Percentiles rank a stretch among this genome's conserved stretches.
phyloP scores from a whole-genome alignment of 352 stramenopile species.

The Phytophthora chlamydospora region DNA sequence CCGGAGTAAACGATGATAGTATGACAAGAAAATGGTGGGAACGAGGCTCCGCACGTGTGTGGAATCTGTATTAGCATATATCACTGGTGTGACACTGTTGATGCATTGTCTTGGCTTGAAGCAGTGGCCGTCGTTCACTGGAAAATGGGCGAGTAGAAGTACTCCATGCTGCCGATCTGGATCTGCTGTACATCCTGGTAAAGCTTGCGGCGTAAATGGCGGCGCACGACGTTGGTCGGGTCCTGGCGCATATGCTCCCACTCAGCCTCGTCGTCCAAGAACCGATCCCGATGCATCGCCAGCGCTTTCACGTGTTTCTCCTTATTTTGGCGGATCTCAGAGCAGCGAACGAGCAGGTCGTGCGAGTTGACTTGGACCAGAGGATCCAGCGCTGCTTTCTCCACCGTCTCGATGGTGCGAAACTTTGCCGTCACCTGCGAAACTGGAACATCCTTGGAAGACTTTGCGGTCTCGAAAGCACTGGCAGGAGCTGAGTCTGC shows the following conservation, averaged over 20 bases:
- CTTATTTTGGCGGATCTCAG: constrained; percentile 65
- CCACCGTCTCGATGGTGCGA: constrained; percentile 67
- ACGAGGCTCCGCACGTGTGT: constrained; percentile 14
- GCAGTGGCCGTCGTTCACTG: constrained; percentile 17
- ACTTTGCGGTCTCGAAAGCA: constrained; percentile 5
- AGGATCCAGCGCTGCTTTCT: constrained; percentile 51
- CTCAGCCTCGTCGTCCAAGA: constrained; percentile 59
- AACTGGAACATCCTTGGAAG: constrained; percentile 1
- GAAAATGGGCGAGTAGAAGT: constrained; percentile 74
- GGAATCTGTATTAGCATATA: constrained; percentile 16
- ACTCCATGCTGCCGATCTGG: constrained; percentile 65
- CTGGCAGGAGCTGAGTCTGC: neutral
- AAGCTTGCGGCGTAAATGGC: constrained; percentile 58
- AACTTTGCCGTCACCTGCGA: constrained; percentile 27
- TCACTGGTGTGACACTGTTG: constrained; percentile 8
- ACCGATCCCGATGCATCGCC: constrained; percentile 50
- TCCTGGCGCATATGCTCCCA: constrained; percentile 77
- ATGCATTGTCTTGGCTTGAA: neutral
- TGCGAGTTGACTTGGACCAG: constrained; percentile 69
- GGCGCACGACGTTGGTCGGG: constrained; percentile 66
- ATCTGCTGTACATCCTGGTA: constrained; percentile 68
- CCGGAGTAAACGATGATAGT: constrained; percentile 12
- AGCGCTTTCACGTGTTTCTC: constrained; percentile 52
- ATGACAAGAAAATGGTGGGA: constrained; percentile 19
- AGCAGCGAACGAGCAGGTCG: constrained; percentile 70